Percentiles rank a stretch among this genome's conserved stretches.
These are phyloP conservation scores for Termitomyces sp. DNA, from an alignment of 768 basidiomycete genomes.

Conservation along the genomic window DNA sequence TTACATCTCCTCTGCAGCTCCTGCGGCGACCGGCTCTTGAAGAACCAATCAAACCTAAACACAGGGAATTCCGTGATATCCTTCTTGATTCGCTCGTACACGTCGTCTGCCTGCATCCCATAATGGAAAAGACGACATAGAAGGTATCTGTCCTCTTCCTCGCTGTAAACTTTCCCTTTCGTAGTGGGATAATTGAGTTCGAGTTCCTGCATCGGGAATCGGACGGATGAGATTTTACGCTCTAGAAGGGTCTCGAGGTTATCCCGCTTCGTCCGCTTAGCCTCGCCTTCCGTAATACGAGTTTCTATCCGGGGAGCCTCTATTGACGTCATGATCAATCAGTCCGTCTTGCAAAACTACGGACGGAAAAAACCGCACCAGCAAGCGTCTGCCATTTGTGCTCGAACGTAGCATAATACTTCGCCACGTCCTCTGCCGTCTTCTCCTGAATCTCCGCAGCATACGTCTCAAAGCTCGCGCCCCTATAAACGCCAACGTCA, in stretches of 20 bases:
- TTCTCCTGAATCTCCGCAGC: conserved; percentile 86
- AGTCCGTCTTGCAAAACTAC: neutral
- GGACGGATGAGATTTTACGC: conserved; percentile 78
- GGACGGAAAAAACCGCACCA: conserved; percentile 38
- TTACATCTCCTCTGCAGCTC: conserved; percentile 87
- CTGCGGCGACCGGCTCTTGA: conserved; percentile 88
- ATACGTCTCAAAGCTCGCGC: conserved; percentile 61
- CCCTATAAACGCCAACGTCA: conserved; percentile 37
- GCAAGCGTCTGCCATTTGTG: conserved; percentile 85
- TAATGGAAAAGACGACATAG: conserved; percentile 88
- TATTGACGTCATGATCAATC: conserved; percentile 18
- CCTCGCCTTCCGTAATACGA: conserved; percentile 87
- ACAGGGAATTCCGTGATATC: conserved; percentile 97
- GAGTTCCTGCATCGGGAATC: conserved; percentile 95
- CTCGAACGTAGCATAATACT: conserved; percentile 82
- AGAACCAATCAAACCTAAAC: conserved; percentile 98
- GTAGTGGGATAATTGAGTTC: conserved; percentile 94
- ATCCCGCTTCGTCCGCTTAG: conserved; percentile 82
- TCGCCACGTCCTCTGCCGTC: conserved; percentile 68
- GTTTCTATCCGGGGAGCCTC: conserved; percentile 79
- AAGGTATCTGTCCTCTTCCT: conserved; percentile 96
- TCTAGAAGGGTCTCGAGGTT: conserved; percentile 76
- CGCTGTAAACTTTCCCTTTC: conserved; percentile 94
- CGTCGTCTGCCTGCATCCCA: conserved; percentile 84
- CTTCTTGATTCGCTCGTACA: conserved; percentile 93